Conservation (phyloP, 2,329 filamentous ascomycete genomes). For the Metarhizium anisopliae region DNA sequence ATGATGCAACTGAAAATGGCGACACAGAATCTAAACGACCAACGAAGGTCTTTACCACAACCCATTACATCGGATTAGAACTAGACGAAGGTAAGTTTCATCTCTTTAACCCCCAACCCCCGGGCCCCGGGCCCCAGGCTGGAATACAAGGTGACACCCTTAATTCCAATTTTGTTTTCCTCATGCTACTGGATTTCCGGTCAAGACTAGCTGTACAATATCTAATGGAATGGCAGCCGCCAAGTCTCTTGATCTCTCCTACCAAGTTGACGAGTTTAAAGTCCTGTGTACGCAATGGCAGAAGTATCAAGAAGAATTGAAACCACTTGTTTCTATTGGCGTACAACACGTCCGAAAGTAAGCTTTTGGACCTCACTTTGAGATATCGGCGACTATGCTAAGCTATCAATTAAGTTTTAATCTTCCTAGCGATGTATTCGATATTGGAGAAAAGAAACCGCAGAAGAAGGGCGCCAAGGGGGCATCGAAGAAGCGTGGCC, state of each 20-base stretch:
- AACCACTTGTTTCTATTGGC: slow-evolving; percentile 52
- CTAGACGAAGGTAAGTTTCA: slow-evolving; percentile 57
- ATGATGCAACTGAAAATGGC: slow-evolving; percentile 29
- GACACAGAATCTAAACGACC: slow-evolving; percentile 22
- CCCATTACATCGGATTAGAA: slow-evolving; percentile 88
- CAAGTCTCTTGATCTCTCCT: slow-evolving; percentile 68
- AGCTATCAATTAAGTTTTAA: slow-evolving; percentile 53
- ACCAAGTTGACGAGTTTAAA: slow-evolving; percentile 80
- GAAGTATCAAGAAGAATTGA: slow-evolving; percentile 65
- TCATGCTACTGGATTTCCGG: not conserved
- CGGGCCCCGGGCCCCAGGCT: not conserved
- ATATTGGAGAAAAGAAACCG: slow-evolving; percentile 66
- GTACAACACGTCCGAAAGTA: slow-evolving; percentile 84
- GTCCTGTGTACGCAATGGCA: slow-evolving; percentile 68
- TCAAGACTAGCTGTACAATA: not conserved
- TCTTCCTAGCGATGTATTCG: slow-evolving; percentile 84
- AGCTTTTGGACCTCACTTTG: slow-evolving; percentile 22
- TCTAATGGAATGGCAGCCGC: slow-evolving; percentile 40
- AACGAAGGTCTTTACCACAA: slow-evolving; percentile 69
- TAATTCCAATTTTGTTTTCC: not conserved
- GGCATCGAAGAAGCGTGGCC: slow-evolving; percentile 38
- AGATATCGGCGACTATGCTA: not conserved
- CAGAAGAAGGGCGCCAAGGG: slow-evolving; percentile 43
- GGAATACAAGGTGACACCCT: not conserved
- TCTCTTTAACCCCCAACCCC: not conserved